phyloP scores from a whole-genome alignment of 179 eudicot genomes.

The Silene vulgaris region DNA sequence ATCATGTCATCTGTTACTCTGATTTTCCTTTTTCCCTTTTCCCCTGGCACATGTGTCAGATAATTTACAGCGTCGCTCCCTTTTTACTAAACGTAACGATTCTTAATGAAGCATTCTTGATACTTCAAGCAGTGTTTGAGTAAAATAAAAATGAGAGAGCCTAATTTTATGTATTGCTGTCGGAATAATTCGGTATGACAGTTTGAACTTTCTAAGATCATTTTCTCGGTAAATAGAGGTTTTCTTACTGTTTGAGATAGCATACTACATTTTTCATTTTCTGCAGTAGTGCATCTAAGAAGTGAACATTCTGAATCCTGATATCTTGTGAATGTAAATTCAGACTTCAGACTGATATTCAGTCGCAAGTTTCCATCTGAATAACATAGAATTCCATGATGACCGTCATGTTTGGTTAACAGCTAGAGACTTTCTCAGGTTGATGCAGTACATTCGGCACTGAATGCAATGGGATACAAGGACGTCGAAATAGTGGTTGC shows the following conservation, averaged over 20 bases:
- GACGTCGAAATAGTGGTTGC: slow-evolving; percentile 79
- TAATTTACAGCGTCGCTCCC: not conserved
- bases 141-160: not conserved
- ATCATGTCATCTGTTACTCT: not conserved
- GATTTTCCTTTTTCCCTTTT: not conserved
- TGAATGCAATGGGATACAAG: slow-evolving; percentile 69
- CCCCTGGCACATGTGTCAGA: not conserved
- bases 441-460: slow-evolving; percentile 79
- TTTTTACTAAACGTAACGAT: not conserved
- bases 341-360: not conserved
- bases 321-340: not conserved
- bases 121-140: not conserved
- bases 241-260: not conserved
- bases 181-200: not conserved
- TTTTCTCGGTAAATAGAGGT: not conserved
- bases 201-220: not conserved
- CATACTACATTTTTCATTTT: not conserved
- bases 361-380: not conserved
- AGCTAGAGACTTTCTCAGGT: slow-evolving; percentile 38
- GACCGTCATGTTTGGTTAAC: not conserved
- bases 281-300: not conserved
- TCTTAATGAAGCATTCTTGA: not conserved
- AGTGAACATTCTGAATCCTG: not conserved
- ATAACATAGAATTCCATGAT: not conserved
- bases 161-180: not conserved